phyloP scores from a whole-genome alignment of 345 rosid species.

The Moricandia moricandioides region DNA sequence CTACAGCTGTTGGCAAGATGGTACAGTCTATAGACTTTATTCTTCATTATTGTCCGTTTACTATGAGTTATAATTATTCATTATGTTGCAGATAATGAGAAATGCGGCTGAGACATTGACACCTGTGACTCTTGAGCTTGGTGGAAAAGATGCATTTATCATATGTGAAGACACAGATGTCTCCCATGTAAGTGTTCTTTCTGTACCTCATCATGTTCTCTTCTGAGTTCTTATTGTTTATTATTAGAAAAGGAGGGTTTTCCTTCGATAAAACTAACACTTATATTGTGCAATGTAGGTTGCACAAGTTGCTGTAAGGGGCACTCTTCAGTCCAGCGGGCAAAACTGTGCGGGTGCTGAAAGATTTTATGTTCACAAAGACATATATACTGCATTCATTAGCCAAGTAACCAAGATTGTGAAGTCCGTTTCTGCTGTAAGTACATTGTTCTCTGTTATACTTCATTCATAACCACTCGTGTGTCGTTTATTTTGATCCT shows the following conservation, averaged over 20 bases:
- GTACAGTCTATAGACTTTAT: constrained; percentile 42
- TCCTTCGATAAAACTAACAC: constrained; percentile 15
- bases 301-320: constrained; percentile 95
- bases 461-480: no score
- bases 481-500: no score
- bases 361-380: constrained; percentile 89
- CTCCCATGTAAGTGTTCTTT: constrained; percentile 55
- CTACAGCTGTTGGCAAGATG: constrained; percentile 93
- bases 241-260: constrained; percentile 3
- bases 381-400: constrained; percentile 72
- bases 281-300: constrained; percentile 49
- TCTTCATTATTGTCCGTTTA: constrained; percentile 15
- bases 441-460: constrained; percentile 33
- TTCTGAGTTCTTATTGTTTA: constrained; percentile 4
- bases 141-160: constrained; percentile 95
- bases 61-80: constrained; percentile 14
- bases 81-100: constrained; percentile 79
- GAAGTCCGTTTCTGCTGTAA: constrained; percentile 90
- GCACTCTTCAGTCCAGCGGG: constrained; percentile 90
- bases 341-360: constrained; percentile 99
- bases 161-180: constrained; percentile 89
- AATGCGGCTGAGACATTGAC: constrained; percentile 73
- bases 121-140: constrained; percentile 97
- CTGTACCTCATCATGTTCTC: neutral
- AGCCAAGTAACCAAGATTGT: constrained; percentile 72